Conservation (phyloP, 257 asterid species). For the Solanum chaucha region DNA sequence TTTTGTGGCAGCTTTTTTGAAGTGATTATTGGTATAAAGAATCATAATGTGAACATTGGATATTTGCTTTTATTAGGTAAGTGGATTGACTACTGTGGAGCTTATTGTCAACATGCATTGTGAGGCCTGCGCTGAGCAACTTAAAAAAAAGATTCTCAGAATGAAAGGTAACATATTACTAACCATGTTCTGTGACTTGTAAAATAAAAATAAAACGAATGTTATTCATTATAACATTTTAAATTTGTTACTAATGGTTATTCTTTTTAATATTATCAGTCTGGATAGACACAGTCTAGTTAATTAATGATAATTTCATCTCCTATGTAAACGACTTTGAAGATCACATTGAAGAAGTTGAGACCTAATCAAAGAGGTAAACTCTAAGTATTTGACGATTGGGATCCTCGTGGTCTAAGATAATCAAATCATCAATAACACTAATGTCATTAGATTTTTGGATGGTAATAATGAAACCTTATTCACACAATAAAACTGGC, state of each 20-base stretch:
- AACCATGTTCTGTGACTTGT: neutral
- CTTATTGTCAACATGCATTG: slow-evolving; percentile 84
- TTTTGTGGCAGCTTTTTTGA: neutral
- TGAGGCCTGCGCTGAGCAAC: slow-evolving; percentile 78
- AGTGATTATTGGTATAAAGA: neutral
- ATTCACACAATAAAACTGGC: neutral
- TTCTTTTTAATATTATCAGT: neutral
- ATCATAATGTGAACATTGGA: neutral
- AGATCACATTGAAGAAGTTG: neutral
- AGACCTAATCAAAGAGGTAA: too few relatives aligned
- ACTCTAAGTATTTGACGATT: neutral
- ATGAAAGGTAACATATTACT: slow-evolving; percentile 51
- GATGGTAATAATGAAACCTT: neutral
- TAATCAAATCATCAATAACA: neutral
- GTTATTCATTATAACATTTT: too few relatives aligned
- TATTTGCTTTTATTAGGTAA: slow-evolving; percentile 26
- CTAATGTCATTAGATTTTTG: neutral
- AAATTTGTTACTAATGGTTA: too few relatives aligned
- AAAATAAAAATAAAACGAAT: too few relatives aligned
- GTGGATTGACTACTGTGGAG: slow-evolving; percentile 48
- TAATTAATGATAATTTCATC: too few relatives aligned
- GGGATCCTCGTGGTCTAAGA: neutral
- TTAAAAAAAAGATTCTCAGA: slow-evolving; percentile 75
- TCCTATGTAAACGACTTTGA: neutral
- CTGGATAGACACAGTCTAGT: neutral